Evolutionary conservation across 257 asterid species (phyloP).

Genomic region (Nicotiana attenuata): DNA sequence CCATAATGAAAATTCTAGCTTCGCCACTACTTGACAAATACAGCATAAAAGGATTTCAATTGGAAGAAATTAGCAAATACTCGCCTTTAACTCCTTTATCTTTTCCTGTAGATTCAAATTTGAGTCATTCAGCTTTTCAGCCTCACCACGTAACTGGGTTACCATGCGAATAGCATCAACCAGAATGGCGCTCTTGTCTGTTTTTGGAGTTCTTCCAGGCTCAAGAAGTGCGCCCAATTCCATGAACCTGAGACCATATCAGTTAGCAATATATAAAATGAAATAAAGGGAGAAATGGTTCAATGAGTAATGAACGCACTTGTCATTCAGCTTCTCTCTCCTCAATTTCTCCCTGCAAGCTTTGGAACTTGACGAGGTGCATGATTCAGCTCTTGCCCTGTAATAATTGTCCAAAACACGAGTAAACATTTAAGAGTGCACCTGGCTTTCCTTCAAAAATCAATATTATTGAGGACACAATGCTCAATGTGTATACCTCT

Average conservation of each 20-base stretch:
- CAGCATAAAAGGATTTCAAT: neutral
- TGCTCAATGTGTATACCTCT: neutral
- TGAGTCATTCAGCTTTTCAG: conserved; percentile 79
- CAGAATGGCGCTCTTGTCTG: conserved; percentile 82
- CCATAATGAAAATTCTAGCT: no score
- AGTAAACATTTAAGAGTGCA: neutral
- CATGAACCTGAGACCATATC: conserved; percentile 46
- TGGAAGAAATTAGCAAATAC: conserved; percentile 4
- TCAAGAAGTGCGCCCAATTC: conserved; percentile 80
- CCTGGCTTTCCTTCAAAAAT: neutral
- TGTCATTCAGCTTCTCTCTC: conserved; percentile 83
- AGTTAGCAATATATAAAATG: conserved; percentile 2
- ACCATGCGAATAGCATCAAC: conserved; percentile 85
- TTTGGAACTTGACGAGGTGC: conserved; percentile 70
- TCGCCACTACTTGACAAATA: no score
- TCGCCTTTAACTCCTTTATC: conserved; percentile 84
- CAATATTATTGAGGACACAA: neutral
- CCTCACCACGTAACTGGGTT: conserved; percentile 65
- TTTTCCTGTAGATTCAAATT: conserved; percentile 65
- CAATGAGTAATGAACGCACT: conserved; percentile 32
- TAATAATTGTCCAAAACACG: conserved; percentile 1
- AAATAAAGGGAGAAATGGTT: conserved; percentile 1
- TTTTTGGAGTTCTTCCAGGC: conserved; percentile 87
- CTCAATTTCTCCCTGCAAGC: conserved; percentile 93
- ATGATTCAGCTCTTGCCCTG: conserved; percentile 61